phyloP scores from a whole-genome alignment of 2,329 filamentous ascomycete genomes.

The Aschersonia sp. region DNA sequence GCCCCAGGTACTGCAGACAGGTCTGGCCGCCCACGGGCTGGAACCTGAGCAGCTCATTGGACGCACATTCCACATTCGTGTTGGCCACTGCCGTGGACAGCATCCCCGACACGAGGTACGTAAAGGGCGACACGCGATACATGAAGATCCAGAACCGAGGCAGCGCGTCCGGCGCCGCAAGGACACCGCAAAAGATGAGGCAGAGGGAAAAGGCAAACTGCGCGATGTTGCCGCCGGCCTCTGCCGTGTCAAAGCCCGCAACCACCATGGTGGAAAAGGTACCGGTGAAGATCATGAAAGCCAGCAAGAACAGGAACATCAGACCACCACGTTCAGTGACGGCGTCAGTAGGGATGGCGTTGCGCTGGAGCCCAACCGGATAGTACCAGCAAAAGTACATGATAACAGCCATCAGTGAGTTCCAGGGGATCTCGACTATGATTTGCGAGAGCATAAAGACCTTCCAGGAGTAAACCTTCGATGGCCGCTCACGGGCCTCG shows the following conservation, averaged over 20 bases:
- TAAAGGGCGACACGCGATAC: slow-evolving; percentile 66
- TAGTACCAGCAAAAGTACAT: slow-evolving; percentile 80
- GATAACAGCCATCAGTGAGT: slow-evolving; percentile 59
- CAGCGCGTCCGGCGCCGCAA: slow-evolving; percentile 46
- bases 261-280: slow-evolving; percentile 73
- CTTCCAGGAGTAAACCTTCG: slow-evolving; percentile 74
- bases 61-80: slow-evolving; percentile 47
- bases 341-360: slow-evolving; percentile 46
- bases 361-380: slow-evolving; percentile 61
- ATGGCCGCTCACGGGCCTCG: slow-evolving; percentile 72
- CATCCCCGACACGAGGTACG: slow-evolving; percentile 64
- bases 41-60: slow-evolving; percentile 56
- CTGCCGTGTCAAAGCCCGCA: slow-evolving; percentile 58
- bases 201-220: slow-evolving; percentile 60
- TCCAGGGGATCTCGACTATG: slow-evolving; percentile 75
- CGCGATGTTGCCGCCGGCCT: slow-evolving; percentile 62
- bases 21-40: slow-evolving; percentile 41
- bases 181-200: slow-evolving; percentile 63
- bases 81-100: slow-evolving; percentile 56
- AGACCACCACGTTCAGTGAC: slow-evolving; percentile 57
- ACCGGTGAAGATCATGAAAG: slow-evolving; percentile 66
- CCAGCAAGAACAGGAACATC: slow-evolving; percentile 62
- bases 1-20: slow-evolving; percentile 42
- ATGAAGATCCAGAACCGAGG: slow-evolving; percentile 74
- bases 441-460: slow-evolving; percentile 76